Base-by-base conservation (phyloP, 2,329 filamentous ascomycete species). In the Arthrinium puccinioides region DNA sequence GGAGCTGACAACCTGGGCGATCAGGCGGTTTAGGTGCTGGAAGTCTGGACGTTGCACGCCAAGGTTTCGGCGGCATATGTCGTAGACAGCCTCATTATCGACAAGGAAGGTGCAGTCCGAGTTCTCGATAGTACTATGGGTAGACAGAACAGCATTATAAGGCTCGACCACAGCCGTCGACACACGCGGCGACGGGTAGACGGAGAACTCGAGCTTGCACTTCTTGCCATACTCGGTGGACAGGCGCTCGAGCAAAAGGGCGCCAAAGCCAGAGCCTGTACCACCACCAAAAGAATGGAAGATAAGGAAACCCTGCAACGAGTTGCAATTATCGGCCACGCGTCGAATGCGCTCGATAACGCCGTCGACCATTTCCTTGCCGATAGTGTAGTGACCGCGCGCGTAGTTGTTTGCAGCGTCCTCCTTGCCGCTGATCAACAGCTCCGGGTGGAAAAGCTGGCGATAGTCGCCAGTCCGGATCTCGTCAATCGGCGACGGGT, bases 361-460 rank as follows among this genome's bases (percentile, higher is more conserved):
- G 50, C 63, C 72, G 58, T 84, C 80, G 38, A 83, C 75, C 75
- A 83, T 79, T 68, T 84, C 80, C 72, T 84, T 84, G 65, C 81
- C 81, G 51, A 84, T 79, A 51, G 81, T 84, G 65, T 85, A 84
- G 66, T 85, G 80, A 40, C 81, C 81, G 67, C 80, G 80, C 50
- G 81, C 81, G 55, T 84, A 85, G 71, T 85, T 85, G 69, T 84
- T 84, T 65, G 80, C 79, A 41, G 81, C 80, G 73, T 84, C 81
- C 62, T 84, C 81, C 72, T 84, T 84, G 63, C 80, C 80, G 61
- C 75, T 84, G 57, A 84, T 77, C 56, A 84, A 63, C 51, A 80
- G 70, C 68, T 84, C 80, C 31, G 80, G 80, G 64, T 84, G 80
- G 70, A 83, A 84, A 43, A 84, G 74, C 56, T 79, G 71, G 51